These are phyloP conservation scores for Saprolegnia diclina DNA, from an alignment of 352 stramenopile species.

Conservation along the genomic window DNA sequence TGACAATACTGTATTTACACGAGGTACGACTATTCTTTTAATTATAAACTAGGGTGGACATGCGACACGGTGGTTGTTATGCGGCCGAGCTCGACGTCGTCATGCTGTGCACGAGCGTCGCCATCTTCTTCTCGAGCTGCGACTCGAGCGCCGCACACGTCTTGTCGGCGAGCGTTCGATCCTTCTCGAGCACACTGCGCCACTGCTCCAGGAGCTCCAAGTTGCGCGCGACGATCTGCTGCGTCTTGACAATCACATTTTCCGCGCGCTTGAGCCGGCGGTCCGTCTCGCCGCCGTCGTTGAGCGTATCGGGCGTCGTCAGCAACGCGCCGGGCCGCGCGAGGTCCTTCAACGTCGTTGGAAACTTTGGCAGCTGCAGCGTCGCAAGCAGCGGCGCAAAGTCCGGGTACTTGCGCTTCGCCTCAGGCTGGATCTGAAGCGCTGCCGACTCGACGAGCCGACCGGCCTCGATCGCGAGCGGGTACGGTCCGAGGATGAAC, in stretches of 20 bases:
- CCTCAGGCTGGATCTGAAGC: constrained; percentile 64
- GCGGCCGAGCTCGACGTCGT: constrained; percentile 7
- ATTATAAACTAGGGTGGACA: constrained; percentile 7
- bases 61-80: not conserved
- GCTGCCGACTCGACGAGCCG: constrained; percentile 57
- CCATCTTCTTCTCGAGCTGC: constrained; percentile 60
- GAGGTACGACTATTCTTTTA: not conserved
- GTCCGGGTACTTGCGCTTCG: constrained; percentile 51
- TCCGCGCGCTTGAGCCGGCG: constrained; percentile 49
- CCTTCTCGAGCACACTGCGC: constrained; percentile 47
- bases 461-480: constrained; percentile 58
- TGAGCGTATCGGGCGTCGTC: constrained; percentile 50
- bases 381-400: constrained; percentile 43
- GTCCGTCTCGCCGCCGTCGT: constrained; percentile 38
- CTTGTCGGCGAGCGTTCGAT: constrained; percentile 43
- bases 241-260: constrained; percentile 63
- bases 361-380: constrained; percentile 59
- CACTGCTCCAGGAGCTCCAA: constrained; percentile 63
- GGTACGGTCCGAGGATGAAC: constrained; percentile 60
- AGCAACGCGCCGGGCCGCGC: constrained; percentile 44
- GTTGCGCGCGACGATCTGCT: constrained; percentile 72
- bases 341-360: constrained; percentile 53
- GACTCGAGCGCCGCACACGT: constrained; percentile 48
- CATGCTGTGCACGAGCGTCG: constrained; percentile 28
- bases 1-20: too few species aligned